Percentiles rank a stretch among this genome's conserved stretches.
These are phyloP conservation scores for Hortiboletus campestris DNA, from an alignment of 768 basidiomycete genomes.

Conservation along the genomic window DNA sequence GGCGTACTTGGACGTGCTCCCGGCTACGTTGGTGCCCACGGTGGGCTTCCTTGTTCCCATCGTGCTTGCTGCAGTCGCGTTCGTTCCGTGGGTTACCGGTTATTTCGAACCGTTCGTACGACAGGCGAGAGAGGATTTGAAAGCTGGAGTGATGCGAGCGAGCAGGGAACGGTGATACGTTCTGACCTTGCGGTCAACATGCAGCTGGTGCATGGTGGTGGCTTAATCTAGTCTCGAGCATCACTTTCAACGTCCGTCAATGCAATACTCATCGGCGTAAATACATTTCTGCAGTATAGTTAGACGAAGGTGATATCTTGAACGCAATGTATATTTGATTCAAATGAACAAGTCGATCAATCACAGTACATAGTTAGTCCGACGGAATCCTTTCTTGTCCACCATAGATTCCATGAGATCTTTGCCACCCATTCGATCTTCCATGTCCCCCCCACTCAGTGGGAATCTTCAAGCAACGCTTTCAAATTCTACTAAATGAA, in stretches of 20 bases:
- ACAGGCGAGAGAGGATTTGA: constrained; percentile 27
- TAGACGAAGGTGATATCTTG: background rate
- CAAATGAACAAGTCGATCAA: background rate
- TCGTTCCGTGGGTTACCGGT: constrained; percentile 17
- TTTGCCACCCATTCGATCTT: background rate
- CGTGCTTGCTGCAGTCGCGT: constrained; percentile 21
- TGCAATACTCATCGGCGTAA: background rate
- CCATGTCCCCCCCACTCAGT: background rate
- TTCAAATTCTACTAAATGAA: constrained; percentile 75
- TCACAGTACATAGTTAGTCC: background rate
- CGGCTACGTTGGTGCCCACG: constrained; percentile 46
- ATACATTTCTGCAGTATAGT: background rate
- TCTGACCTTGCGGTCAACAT: constrained; percentile 16
- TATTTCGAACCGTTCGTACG: constrained; percentile 21
- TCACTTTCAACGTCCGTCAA: constrained; percentile 1
- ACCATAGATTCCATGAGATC: constrained; percentile 20
- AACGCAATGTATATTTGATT: background rate
- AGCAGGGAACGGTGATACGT: constrained; percentile 23
- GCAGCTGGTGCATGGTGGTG: constrained; percentile 26
- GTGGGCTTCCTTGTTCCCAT: constrained; percentile 30
- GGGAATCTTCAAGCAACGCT: constrained; percentile 20
- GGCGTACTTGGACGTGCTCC: constrained; percentile 55
- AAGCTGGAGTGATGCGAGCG: background rate
- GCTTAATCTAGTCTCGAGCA: constrained; percentile 4
- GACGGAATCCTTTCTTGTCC: background rate